A percentile compares a stretch with the other conserved stretches of the same genome.
phyloP scores from a whole-genome alignment of 805 yeast species.

The Wickerhamiella musiphila region DNA sequence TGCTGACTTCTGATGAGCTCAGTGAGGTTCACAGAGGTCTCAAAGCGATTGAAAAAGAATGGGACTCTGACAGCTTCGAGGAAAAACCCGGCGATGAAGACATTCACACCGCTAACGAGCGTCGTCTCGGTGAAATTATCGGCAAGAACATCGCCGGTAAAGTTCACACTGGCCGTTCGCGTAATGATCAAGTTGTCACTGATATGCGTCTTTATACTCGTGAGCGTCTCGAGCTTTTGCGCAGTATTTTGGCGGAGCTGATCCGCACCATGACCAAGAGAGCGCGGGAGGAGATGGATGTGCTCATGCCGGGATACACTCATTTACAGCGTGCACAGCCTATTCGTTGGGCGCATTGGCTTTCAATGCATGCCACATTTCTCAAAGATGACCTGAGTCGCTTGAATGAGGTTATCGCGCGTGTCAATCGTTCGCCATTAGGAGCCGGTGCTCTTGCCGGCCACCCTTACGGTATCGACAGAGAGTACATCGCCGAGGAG shows the following conservation, averaged over 20 bases:
- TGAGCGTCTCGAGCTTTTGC: constrained; percentile 43
- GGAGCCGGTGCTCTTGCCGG: constrained; percentile 99
- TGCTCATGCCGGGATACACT: constrained; percentile 97
- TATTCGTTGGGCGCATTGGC: constrained; percentile 98
- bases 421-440: constrained; percentile 78
- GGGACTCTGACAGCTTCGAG: constrained; percentile 52
- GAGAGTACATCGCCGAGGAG: constrained; percentile 69
- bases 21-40: constrained; percentile 71
- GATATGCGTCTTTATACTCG: constrained; percentile 93
- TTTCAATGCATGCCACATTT: constrained; percentile 85
- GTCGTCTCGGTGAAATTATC: constrained; percentile 90
- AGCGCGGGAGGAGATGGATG: constrained; percentile 73
- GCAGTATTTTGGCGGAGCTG: constrained; percentile 40
- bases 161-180: constrained; percentile 97
- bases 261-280: constrained; percentile 53
- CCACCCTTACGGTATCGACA: constrained; percentile 96
- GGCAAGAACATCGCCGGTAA: constrained; percentile 91
- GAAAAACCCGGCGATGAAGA: constrained; percentile 90
- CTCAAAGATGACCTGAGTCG: constrained; percentile 82
- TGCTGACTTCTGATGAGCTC: constrained; percentile 59
- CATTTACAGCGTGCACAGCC: constrained; percentile 98
- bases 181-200: constrained; percentile 99
- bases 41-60: constrained; percentile 52
- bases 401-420: constrained; percentile 56
- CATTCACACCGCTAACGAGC: constrained; percentile 96